Percentiles rank a stretch among this genome's conserved stretches.
Conservation (phyloP, 1,284 basidiomycete genomes). For the Gymnopus androsaceus region DNA sequence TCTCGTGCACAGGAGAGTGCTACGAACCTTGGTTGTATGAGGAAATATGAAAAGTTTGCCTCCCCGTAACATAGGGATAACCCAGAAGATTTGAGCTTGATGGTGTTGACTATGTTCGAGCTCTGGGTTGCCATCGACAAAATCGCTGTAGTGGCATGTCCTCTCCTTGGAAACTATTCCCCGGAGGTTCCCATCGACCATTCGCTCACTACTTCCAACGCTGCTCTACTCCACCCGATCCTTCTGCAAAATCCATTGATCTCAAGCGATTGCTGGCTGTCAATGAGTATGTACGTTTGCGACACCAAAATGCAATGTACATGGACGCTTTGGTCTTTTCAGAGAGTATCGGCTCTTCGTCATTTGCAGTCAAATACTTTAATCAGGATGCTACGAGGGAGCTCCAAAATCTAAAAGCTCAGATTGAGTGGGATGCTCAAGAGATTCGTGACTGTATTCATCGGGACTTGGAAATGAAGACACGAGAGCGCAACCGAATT, state of each 20-base stretch:
- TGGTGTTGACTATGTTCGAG: constrained; percentile 29
- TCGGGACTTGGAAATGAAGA: constrained; percentile 20
- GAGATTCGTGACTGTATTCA: constrained; percentile 20
- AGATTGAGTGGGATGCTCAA: constrained; percentile 30
- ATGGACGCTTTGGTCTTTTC: neutral
- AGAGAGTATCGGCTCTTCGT: neutral
- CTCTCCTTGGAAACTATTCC: constrained; percentile 42
- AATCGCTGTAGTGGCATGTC: constrained; percentile 31
- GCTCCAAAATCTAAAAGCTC: constrained; percentile 26
- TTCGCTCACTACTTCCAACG: too few species aligned
- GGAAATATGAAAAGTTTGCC: too few species aligned
- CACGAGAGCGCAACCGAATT: too few species aligned
- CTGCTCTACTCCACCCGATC: constrained; percentile 36
- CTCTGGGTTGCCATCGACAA: constrained; percentile 36
- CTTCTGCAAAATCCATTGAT: constrained; percentile 34
- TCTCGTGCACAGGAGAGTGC: neutral
- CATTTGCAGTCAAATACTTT: constrained; percentile 35
- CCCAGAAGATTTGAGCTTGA: constrained; percentile 43
- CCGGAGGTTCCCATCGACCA: too few species aligned
- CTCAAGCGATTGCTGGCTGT: constrained; percentile 19
- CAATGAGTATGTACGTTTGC: neutral
- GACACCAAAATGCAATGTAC: neutral
- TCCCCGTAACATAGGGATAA: constrained; percentile 20
- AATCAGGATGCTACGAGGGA: constrained; percentile 7
- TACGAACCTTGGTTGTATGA: neutral